Conservation (phyloP, 371 early-diverging fungal genomes). For the Mortierella sp. region DNA sequence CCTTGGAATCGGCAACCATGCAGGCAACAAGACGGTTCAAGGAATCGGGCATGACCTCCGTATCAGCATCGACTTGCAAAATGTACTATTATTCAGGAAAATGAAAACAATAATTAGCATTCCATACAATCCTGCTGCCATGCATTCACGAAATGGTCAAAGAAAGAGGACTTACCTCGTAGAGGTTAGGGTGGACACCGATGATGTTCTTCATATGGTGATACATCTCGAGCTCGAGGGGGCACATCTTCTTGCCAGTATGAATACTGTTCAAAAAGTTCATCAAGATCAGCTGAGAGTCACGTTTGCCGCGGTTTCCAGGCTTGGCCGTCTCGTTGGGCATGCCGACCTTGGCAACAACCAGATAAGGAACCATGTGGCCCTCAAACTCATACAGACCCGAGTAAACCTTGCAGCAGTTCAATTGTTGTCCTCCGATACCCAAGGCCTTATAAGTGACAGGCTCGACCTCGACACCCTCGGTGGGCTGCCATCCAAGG, state of each 20-base stretch:
- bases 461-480: constrained; percentile 84
- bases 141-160: neutral
- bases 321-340: constrained; percentile 82
- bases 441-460: constrained; percentile 94
- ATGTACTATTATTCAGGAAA: constrained; percentile 63
- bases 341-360: constrained; percentile 95
- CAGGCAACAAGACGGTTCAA: constrained; percentile 88
- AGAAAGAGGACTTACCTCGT: constrained; percentile 68
- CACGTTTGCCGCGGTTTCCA: constrained; percentile 99
- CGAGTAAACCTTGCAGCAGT: constrained; percentile 98
- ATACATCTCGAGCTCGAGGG: constrained; percentile 94
- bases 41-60: constrained; percentile 88
- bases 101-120: constrained; percentile 20
- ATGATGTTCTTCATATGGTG: constrained; percentile 94
- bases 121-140: neutral
- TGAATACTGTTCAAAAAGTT: constrained; percentile 97
- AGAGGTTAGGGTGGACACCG: constrained; percentile 87
- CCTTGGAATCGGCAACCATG: constrained; percentile 89
- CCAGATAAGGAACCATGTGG: constrained; percentile 93
- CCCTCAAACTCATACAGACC: constrained; percentile 95
- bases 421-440: constrained; percentile 91
- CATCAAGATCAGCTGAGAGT: constrained; percentile 99
- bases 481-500: constrained; percentile 85
- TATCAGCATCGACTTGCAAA: constrained; percentile 98
- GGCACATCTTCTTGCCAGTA: constrained; percentile 90